phyloP scores from a whole-genome alignment of 148 eudicot genomes.

The Polygonum maritimum region DNA sequence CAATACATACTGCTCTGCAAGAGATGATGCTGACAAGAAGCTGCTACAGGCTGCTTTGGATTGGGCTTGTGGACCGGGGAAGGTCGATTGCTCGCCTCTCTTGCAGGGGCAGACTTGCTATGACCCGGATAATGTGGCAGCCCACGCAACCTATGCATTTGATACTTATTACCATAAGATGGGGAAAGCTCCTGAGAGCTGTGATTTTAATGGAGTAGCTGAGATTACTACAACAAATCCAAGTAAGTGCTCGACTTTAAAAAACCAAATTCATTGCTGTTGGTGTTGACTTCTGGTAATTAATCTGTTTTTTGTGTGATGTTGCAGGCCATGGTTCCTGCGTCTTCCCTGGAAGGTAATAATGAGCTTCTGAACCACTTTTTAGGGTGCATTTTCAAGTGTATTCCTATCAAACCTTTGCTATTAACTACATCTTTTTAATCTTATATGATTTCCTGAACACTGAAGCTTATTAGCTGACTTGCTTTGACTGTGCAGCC shows the following conservation, averaged over 20 bases:
- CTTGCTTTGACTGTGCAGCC: background rate
- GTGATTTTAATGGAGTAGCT: conserved; percentile 90
- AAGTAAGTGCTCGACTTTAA: conserved; percentile 37
- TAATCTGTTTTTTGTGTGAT: background rate
- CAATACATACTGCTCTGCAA: conserved; percentile 80
- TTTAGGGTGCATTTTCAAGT: background rate
- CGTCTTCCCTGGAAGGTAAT: conserved; percentile 79
- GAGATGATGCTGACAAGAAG: conserved; percentile 61
- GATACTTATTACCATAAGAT: conserved; percentile 74
- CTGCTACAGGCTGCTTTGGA: conserved; percentile 89
- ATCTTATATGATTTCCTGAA: background rate
- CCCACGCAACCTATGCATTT: conserved; percentile 80
- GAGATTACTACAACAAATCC: conserved; percentile 69
- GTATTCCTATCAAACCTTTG: too few species aligned
- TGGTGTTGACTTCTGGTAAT: background rate
- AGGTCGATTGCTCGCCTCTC: conserved; percentile 68
- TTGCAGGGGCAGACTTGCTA: conserved; percentile 70
- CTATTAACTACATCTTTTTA: too few species aligned
- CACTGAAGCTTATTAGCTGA: background rate
- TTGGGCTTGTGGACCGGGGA: conserved; percentile 98
- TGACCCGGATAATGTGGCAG: conserved; percentile 67
- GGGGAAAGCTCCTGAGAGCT: conserved; percentile 80
- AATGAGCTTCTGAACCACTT: background rate
- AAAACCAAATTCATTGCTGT: background rate
- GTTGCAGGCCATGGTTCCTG: conserved; percentile 85